A percentile compares a stretch with the other conserved stretches of the same genome.
Evolutionary conservation across 169 alveolate species (phyloP).

Genomic region (Plasmodium gallinaceum): DNA sequence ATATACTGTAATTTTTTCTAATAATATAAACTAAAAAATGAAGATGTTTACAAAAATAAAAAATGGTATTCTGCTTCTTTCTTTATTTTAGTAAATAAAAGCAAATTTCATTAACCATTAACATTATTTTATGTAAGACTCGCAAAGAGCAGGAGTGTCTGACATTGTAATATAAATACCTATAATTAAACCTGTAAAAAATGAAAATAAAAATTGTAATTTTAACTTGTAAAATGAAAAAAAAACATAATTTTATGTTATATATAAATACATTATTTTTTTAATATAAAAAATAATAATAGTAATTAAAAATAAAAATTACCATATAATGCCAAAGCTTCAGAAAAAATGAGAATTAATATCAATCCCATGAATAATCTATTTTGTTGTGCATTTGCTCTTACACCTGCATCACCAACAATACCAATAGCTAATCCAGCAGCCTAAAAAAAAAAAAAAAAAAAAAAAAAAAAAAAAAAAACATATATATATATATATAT

Average conservation of each 20-base stretch:
- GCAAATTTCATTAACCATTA: too few relatives aligned
- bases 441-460: slow-evolving; percentile 87
- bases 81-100: too few relatives aligned
- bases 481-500: too few relatives aligned
- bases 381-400: slow-evolving; percentile 99
- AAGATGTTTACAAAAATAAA: not conserved
- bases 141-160: slow-evolving; percentile 79
- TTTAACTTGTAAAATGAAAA: not conserved
- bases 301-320: not conserved
- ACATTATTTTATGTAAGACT: slow-evolving; percentile 31
- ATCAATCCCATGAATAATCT: slow-evolving; percentile 98
- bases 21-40: slow-evolving; percentile 3
- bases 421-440: slow-evolving; percentile 99
- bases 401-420: slow-evolving; percentile 99
- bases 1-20: not conserved
- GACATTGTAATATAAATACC: slow-evolving; percentile 83
- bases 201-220: not conserved
- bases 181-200: slow-evolving; percentile 78
- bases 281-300: too few relatives aligned
- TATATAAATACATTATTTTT: not conserved
- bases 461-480: not conserved
- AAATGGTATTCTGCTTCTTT: too few relatives aligned
- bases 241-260: not conserved
- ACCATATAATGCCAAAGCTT: slow-evolving; percentile 98
- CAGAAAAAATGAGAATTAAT: slow-evolving; percentile 98